These are phyloP conservation scores for Chaetomium tenue DNA, from an alignment of 495 filamentous ascomycete species.

Conservation along the genomic window DNA sequence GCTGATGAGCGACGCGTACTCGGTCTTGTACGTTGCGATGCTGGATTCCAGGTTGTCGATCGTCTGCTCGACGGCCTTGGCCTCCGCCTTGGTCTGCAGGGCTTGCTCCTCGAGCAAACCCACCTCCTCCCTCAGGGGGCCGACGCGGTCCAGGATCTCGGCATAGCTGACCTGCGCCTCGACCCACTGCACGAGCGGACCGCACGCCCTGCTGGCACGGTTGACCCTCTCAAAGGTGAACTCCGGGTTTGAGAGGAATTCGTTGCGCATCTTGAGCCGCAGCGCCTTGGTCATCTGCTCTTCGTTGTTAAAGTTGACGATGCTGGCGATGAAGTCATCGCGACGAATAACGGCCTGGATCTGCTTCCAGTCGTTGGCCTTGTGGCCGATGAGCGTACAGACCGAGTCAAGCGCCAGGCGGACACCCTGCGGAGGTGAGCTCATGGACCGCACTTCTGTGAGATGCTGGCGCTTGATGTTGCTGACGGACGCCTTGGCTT, in stretches of 20 bases:
- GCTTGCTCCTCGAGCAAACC: conserved; percentile 81
- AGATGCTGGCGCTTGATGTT: conserved; percentile 97
- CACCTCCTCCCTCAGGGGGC: conserved; percentile 90
- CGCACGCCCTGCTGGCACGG: conserved; percentile 93
- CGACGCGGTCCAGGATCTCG: conserved; percentile 91
- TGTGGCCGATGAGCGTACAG: conserved; percentile 89
- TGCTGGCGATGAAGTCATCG: conserved; percentile 97
- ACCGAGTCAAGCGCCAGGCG: conserved; percentile 92
- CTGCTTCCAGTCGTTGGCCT: conserved; percentile 82
- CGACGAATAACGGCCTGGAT: conserved; percentile 82
- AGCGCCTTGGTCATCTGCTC: conserved; percentile 83
- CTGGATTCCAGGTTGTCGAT: conserved; percentile 81
- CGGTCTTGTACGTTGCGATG: conserved; percentile 93
- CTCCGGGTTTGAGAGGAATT: conserved; percentile 86
- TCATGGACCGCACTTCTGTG: conserved; percentile 96
- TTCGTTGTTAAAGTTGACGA: conserved; percentile 96
- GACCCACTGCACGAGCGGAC: conserved; percentile 96
- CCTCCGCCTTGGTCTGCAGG: conserved; percentile 89
- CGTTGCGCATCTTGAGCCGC: conserved; percentile 84
- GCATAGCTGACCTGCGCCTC: conserved; percentile 96
- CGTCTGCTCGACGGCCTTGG: conserved; percentile 84
- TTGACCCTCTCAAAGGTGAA: conserved; percentile 96
- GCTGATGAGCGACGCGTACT: conserved; percentile 94
- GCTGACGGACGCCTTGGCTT: conserved; percentile 91
- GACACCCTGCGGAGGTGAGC: conserved; percentile 83